These are phyloP conservation scores for Dimargaris cristalligena DNA, from an alignment of 192 early-diverging fungal species.

Conservation along the genomic window DNA sequence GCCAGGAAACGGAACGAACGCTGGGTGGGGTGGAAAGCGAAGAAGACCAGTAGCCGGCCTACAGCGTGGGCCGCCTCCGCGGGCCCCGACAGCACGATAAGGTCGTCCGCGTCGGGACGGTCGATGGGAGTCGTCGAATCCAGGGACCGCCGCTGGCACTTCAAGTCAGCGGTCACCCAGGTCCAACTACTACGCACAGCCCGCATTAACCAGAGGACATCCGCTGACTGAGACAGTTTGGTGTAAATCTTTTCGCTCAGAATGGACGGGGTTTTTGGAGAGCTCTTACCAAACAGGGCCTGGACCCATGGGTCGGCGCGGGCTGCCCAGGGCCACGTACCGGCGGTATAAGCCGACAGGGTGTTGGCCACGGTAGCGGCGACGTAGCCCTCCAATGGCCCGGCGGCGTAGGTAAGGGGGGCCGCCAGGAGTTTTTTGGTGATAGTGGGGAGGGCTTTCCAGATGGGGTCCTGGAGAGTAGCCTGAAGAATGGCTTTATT, in stretches of 20 bases:
- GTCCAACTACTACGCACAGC: not conserved
- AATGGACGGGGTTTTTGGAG: not conserved
- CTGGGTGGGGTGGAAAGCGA: slow-evolving; percentile 1
- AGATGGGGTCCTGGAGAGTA: not conserved
- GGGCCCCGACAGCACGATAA: not conserved
- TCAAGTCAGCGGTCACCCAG: no score
- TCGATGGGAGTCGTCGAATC: not conserved
- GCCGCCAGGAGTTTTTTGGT: not conserved
- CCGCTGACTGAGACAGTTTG: not conserved
- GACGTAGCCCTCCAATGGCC: slow-evolving; percentile 1
- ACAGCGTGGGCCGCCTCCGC: not conserved
- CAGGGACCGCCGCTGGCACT: not conserved
- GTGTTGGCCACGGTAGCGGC: not conserved
- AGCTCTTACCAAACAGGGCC: not conserved
- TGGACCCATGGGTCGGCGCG: not conserved
- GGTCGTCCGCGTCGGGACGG: not conserved
- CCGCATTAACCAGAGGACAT: slow-evolving; percentile 5
- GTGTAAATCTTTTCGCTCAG: not conserved
- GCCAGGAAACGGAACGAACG: not conserved
- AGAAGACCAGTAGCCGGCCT: not conserved
- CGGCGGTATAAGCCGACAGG: no score
- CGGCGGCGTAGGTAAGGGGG: not conserved
- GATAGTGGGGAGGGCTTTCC: not conserved
- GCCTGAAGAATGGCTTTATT: no score
- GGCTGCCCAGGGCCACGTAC: slow-evolving; percentile 3